phyloP scores from a whole-genome alignment of 106 monocot genomes.

The Cymbidium sinense region DNA sequence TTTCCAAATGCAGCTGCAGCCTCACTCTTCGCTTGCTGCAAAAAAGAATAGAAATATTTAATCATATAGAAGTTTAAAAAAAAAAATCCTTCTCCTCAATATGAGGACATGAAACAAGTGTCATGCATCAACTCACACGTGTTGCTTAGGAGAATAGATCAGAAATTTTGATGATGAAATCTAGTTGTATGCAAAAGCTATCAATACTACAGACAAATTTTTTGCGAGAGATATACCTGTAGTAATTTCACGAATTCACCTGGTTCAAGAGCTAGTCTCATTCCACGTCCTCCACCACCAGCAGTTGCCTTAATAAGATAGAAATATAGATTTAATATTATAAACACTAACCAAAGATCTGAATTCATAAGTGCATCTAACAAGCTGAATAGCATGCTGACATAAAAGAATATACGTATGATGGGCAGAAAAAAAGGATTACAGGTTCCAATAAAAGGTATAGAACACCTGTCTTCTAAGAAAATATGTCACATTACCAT shows the following conservation, averaged over 20 bases:
- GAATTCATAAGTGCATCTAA: neutral
- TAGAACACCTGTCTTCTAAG: neutral
- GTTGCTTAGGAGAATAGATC: neutral
- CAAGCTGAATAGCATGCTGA: neutral
- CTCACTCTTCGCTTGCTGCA: conserved; percentile 97
- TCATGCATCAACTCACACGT: neutral
- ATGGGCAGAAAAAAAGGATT: neutral
- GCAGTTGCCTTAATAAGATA: conserved; percentile 68
- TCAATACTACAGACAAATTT: neutral
- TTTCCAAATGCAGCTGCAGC: conserved; percentile 96
- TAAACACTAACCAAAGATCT: neutral
- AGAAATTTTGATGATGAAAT: neutral
- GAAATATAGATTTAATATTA: neutral
- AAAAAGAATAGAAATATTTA: neutral
- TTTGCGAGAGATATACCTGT: conserved; percentile 33
- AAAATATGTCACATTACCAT: neutral
- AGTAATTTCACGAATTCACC: conserved; percentile 85
- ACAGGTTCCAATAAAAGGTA: neutral
- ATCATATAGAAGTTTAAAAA: neutral
- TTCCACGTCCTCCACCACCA: conserved; percentile 96
- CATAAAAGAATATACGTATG: neutral
- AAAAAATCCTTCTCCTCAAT: neutral
- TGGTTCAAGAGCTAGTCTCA: conserved; percentile 74
- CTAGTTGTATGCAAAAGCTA: neutral
- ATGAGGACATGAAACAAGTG: neutral